phyloP scores from a whole-genome alignment of 2,329 filamentous ascomycete species.

The Cryphonectria japonica region DNA sequence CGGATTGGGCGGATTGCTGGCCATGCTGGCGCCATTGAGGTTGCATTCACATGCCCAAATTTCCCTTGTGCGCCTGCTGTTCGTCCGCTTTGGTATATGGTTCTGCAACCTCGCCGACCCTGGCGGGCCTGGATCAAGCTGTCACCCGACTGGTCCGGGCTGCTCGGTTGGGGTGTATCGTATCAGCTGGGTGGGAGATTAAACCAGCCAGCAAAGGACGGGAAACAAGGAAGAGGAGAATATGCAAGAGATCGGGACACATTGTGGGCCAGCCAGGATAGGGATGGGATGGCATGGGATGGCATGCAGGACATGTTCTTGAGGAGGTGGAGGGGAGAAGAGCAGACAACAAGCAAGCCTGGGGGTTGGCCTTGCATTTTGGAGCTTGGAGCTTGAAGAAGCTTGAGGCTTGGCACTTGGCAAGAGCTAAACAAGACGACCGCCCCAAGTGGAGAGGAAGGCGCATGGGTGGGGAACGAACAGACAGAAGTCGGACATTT shows the following conservation, averaged over 20 bases:
- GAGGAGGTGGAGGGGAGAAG: too few species aligned
- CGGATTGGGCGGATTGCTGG: not conserved
- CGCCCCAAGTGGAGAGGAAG: not conserved
- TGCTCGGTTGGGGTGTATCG: not conserved
- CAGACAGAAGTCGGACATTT: not conserved
- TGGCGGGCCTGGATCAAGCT: not conserved
- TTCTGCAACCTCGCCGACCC: not conserved
- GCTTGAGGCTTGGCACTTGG: not conserved
- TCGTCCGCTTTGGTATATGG: not conserved
- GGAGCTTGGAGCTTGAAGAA: not conserved
- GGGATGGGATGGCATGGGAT: not conserved
- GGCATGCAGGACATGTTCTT: not conserved
- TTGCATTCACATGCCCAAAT: constrained; percentile 6
- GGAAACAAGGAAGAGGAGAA: not conserved
- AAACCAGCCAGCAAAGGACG: not conserved
- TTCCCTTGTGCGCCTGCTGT: not conserved
- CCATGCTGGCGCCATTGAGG: not conserved
- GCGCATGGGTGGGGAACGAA: not conserved
- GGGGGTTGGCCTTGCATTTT: too few species aligned
- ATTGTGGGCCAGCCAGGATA: not conserved
- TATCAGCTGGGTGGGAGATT: constrained; percentile 2
- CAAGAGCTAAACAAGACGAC: not conserved
- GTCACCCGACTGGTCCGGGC: constrained; percentile 1
- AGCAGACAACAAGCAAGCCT: too few species aligned
- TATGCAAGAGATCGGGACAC: not conserved